Conservation (phyloP, 2,329 filamentous ascomycete genomes). For the Fusarium tjaetaba region DNA sequence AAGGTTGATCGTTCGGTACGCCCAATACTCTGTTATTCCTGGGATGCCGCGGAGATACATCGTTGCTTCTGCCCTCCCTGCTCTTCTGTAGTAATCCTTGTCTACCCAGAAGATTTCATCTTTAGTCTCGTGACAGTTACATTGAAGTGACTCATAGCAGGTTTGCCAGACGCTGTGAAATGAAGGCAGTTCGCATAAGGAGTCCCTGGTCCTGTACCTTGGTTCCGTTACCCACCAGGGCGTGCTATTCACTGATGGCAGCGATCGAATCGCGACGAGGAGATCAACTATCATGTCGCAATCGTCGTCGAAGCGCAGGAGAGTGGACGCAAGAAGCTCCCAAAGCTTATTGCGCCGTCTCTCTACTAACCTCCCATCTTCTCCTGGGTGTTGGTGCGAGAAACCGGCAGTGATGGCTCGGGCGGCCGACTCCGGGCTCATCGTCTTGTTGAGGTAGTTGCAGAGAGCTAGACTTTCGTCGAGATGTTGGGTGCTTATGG, state of each 20-base stretch:
- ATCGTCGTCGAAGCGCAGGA: not conserved
- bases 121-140: not conserved
- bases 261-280: not conserved
- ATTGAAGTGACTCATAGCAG: not conserved
- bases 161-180: accelerated
- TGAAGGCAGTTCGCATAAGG: accelerated
- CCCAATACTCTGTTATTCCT: not conserved
- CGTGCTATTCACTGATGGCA: not conserved
- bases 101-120: not conserved
- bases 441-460: constrained; percentile 2
- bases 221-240: not conserved
- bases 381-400: accelerated
- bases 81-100: not conserved
- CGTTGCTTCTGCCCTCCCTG: not conserved
- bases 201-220: not conserved
- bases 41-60: not conserved
- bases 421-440: not conserved
- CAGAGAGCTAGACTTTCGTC: constrained; percentile 3
- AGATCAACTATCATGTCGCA: not conserved
- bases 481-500: not conserved
- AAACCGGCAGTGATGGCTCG: not conserved
- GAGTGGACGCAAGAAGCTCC: not conserved
- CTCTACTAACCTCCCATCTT: accelerated
- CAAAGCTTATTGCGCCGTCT: no score
- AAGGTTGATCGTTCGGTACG: not conserved